phyloP scores from a whole-genome alignment of 164 flowering plant genomes.

The Akebia trifoliata region DNA sequence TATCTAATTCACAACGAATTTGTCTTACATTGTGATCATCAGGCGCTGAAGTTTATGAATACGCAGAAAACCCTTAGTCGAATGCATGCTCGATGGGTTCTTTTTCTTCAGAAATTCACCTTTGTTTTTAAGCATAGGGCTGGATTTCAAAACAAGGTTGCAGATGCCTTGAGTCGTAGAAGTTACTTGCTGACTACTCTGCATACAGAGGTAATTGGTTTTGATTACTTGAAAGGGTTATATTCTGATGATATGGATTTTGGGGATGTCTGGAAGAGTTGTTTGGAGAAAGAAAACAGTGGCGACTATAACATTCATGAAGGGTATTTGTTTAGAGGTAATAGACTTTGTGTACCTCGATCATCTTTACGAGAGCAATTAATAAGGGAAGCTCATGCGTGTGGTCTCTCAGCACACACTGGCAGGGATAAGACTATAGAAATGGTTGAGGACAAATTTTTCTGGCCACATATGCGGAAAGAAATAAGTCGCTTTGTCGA shows the following conservation, averaged over 20 bases:
- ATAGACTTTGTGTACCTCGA: background rate
- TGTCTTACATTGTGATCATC: background rate
- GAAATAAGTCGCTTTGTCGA: background rate
- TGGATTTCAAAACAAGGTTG: background rate
- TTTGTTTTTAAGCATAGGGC: background rate
- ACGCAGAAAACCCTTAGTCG: background rate
- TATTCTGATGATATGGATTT: background rate
- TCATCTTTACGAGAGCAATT: background rate
- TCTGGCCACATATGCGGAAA: background rate
- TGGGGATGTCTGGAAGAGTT: background rate
- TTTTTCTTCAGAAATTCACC: background rate
- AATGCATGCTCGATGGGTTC: background rate
- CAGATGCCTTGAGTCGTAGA: background rate
- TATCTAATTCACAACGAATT: background rate
- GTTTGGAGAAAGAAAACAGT: background rate
- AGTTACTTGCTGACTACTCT: background rate
- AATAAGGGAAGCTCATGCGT: background rate
- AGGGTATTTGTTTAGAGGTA: background rate
- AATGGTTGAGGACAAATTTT: background rate
- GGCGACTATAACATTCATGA: background rate
- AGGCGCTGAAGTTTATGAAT: too few species aligned
- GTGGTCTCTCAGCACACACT: background rate
- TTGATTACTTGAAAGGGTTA: background rate
- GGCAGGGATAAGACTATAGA: background rate
- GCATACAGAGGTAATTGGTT: background rate